Evolutionary conservation across 805 yeast species (phyloP).

Genomic region (Sugiyamaella marilandica): DNA sequence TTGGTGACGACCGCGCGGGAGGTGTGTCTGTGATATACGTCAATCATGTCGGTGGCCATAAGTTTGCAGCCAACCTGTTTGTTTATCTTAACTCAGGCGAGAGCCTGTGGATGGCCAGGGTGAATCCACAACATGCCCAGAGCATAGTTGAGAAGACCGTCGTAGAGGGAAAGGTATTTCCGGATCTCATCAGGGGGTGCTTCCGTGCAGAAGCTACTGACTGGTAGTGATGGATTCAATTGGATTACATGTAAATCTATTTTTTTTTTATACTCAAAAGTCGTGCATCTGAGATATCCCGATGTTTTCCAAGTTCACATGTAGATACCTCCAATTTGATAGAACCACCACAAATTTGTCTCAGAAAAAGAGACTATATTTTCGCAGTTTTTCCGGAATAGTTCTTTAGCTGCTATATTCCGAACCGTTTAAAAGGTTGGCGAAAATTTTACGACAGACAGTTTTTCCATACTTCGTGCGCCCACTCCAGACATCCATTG

Average conservation of each 20-base stretch:
- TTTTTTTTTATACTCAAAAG: not conserved
- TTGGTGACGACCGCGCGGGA: constrained; percentile 64
- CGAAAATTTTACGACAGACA: no score
- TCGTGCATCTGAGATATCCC: no score
- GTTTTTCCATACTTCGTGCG: no score
- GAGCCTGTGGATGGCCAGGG: constrained; percentile 83
- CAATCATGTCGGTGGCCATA: constrained; percentile 95
- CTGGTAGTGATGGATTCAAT: constrained; percentile 1
- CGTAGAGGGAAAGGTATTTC: constrained; percentile 62
- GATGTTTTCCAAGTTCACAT: no score
- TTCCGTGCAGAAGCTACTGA: constrained; percentile 13
- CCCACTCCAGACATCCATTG: no score
- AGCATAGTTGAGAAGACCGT: constrained; percentile 75
- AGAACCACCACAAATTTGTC: no score
- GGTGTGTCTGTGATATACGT: constrained; percentile 70
- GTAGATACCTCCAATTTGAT: no score
- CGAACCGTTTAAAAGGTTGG: no score
- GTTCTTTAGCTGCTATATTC: no score
- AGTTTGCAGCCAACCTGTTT: constrained; percentile 84
- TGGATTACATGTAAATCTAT: not conserved
- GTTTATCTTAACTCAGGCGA: constrained; percentile 70
- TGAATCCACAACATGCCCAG: constrained; percentile 69
- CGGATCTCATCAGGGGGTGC: constrained; percentile 57
- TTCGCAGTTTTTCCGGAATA: no score
- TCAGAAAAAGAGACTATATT: no score